Base-by-base conservation (phyloP, 2,329 filamentous ascomycete species). In the Didymella lethalis region DNA sequence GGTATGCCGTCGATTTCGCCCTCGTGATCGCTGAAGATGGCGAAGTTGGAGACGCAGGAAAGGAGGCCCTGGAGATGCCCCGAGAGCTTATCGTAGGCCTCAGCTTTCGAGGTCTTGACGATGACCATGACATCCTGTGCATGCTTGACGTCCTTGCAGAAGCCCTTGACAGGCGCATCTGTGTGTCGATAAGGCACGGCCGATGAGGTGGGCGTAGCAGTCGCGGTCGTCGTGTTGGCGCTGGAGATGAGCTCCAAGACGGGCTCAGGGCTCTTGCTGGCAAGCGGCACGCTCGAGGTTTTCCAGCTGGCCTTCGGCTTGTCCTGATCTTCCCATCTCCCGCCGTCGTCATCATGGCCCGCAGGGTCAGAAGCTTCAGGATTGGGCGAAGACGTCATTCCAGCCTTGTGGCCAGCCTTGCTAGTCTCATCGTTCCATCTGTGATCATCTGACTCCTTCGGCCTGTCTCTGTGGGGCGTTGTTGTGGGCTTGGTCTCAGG, bases 1-100 rank as follows among this genome's bases (percentile, higher is more conserved):
- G 77, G 76, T 43, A 82, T 77, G 29, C 84, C 84, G 11, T 80
- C 76, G 47, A 87, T 79, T 72, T 69, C 85, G 81, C 69, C 72
- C 26, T 81, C 80, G 53, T 83, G 83, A 70, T 88, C 86, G 60
- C 85, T 87, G 74, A 85, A 86, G 66, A 88, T 82, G 49, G 82
- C 79, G 51, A 82, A 83, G 69, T 86, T 76, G 31, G 83, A 81
- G 41, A 85, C 79, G 74, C 85, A 88, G 62, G 79, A 78, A 20
- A 87, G 77, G 0, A 84, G 84, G 1, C 83, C 85, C 49, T 78
- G 70, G 57, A 86, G 80, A 64, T 87, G 85, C 2, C 80, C 73
- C 1, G 84, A 84, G 2, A 88, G 78, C 67, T 86, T 86, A 28
- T 83, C 79, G 52, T 78, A 72, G 14, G 84, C 79, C 64, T 88